Conservation (phyloP, 495 filamentous ascomycete species). For the Penicillium daleae region DNA sequence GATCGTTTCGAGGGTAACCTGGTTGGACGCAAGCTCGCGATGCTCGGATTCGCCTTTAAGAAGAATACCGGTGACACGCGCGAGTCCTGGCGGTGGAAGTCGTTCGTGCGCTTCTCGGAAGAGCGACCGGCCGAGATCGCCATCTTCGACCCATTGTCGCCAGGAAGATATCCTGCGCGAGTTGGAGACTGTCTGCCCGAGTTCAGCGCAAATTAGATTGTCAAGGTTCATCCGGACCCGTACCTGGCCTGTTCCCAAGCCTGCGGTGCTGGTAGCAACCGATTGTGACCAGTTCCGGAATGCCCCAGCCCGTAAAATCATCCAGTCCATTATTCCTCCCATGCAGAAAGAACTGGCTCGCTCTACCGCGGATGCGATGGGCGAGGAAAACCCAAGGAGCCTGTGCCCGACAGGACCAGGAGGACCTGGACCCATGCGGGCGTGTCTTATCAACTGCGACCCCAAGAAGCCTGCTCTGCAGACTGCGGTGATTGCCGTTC, state of each 20-base stretch:
- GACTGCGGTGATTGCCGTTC: constrained; percentile 32
- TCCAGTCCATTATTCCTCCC: neutral
- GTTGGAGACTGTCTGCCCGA: constrained; percentile 26
- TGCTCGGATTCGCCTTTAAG: constrained; percentile 84
- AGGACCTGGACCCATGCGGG: constrained; percentile 24
- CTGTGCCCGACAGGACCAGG: constrained; percentile 13
- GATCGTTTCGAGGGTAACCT: constrained; percentile 69
- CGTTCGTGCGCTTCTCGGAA: constrained; percentile 62
- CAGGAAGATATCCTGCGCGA: constrained; percentile 49
- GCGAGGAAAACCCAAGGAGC: constrained; percentile 4
- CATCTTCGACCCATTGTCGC: constrained; percentile 75
- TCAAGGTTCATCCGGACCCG: constrained; percentile 39
- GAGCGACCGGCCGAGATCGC: constrained; percentile 67
- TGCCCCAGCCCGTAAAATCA: constrained; percentile 6
- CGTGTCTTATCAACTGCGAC: constrained; percentile 23
- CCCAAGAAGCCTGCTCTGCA: constrained; percentile 19
- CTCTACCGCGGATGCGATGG: neutral
- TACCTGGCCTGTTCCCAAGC: constrained; percentile 46
- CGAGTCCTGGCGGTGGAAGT: constrained; percentile 71
- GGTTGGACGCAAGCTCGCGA: constrained; percentile 69
- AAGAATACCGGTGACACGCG: constrained; percentile 79
- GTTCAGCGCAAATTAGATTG: neutral
- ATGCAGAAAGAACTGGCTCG: neutral
- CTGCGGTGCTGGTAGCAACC: constrained; percentile 41
- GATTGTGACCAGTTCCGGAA: constrained; percentile 42